Conservation (phyloP, 2,329 filamentous ascomycete genomes). For the Alternaria arbusti region DNA sequence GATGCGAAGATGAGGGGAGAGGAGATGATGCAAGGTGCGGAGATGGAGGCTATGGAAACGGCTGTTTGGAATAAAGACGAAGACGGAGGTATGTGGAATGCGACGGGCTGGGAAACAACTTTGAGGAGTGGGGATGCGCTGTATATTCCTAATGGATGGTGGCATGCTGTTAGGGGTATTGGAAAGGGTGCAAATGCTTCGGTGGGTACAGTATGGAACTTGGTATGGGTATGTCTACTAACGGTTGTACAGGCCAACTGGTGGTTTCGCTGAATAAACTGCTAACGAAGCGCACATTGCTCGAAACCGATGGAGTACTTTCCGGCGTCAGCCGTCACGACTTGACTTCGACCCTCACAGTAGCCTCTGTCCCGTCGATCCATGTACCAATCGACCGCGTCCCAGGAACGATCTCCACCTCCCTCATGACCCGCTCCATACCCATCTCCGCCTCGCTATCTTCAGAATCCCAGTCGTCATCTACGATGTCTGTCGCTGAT, state of each 20-base stretch:
- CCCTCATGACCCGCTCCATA: slow-evolving; percentile 74
- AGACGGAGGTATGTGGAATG: slow-evolving; percentile 1
- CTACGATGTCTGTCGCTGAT: slow-evolving; percentile 64
- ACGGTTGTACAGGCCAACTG: slow-evolving; percentile 66
- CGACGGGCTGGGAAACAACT: slow-evolving; percentile 44
- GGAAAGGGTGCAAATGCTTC: slow-evolving; percentile 65
- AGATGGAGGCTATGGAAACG: slow-evolving; percentile 69
- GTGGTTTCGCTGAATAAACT: slow-evolving; percentile 71
- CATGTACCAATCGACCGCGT: slow-evolving; percentile 83
- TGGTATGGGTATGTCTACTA: background rate
- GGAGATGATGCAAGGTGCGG: slow-evolving; percentile 89
- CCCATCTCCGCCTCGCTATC: slow-evolving; percentile 62
- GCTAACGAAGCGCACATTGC: too few species aligned
- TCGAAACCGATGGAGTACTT: background rate
- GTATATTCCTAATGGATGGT: slow-evolving; percentile 84
- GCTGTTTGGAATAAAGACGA: slow-evolving; percentile 69
- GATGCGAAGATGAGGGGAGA: slow-evolving; percentile 69
- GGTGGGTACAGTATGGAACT: slow-evolving; percentile 44
- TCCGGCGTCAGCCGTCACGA: background rate
- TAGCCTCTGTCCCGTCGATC: slow-evolving; percentile 75
- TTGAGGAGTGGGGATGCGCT: slow-evolving; percentile 72
- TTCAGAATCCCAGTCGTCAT: slow-evolving; percentile 53
- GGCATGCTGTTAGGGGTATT: slow-evolving; percentile 79
- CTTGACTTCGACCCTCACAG: slow-evolving; percentile 70
- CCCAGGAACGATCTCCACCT: slow-evolving; percentile 79